A percentile compares a stretch with the other conserved stretches of the same genome.
Conservation (phyloP, 2,329 filamentous ascomycete genomes). For the Emericellopsis cladophorae region DNA sequence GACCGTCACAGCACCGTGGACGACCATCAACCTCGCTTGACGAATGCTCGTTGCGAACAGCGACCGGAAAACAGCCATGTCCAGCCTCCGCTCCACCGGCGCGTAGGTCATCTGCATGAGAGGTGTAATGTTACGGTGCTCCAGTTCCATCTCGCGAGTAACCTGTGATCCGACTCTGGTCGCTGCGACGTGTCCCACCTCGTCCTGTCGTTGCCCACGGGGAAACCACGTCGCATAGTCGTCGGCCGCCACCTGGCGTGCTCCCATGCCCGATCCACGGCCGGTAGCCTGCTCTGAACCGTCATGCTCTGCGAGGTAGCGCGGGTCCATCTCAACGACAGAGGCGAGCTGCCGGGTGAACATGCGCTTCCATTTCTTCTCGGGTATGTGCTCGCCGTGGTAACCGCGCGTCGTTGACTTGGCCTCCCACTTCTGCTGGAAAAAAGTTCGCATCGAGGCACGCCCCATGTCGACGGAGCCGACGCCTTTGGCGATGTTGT, state of each 20-base stretch:
- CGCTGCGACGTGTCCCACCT: neutral
- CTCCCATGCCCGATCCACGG: constrained; percentile 58
- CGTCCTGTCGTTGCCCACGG: neutral
- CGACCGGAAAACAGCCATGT: constrained; percentile 88
- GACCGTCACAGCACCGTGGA: constrained; percentile 87
- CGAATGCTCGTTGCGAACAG: constrained; percentile 88
- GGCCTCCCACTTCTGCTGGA: constrained; percentile 95
- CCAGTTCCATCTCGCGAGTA: neutral
- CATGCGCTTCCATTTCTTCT: constrained; percentile 89
- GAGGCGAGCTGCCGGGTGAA: constrained; percentile 72
- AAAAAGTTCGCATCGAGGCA: constrained; percentile 52
- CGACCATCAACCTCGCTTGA: constrained; percentile 87
- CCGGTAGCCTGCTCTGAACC: constrained; percentile 76
- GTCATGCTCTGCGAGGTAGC: constrained; percentile 67
- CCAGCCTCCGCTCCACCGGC: constrained; percentile 78
- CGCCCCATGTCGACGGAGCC: constrained; percentile 16
- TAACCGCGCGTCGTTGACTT: constrained; percentile 78
- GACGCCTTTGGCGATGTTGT: constrained; percentile 52
- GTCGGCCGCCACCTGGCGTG: constrained; percentile 17
- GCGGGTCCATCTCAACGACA: constrained; percentile 74
- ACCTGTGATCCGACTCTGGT: neutral
- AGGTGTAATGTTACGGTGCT: constrained; percentile 48
- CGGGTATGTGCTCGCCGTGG: constrained; percentile 88
- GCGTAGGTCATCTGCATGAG: constrained; percentile 97
- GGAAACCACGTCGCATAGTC: constrained; percentile 13